Evolutionary conservation across 2,329 filamentous ascomycete species (phyloP).

Genomic region (Trichoderma semiorbis): DNA sequence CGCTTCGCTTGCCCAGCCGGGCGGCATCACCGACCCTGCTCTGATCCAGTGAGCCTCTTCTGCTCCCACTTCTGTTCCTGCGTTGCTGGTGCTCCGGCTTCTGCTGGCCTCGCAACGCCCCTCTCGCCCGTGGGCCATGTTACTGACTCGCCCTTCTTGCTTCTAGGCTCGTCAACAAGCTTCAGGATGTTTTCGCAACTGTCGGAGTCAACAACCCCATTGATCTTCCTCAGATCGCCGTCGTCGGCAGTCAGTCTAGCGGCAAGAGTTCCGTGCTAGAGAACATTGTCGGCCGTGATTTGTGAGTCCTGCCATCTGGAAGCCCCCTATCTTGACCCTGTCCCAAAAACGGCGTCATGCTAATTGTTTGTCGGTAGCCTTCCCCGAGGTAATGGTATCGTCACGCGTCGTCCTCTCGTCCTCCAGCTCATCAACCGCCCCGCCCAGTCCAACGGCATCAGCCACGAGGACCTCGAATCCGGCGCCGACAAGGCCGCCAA

Average conservation of each 20-base stretch:
- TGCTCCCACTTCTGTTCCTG: background rate
- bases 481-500: constrained; percentile 85
- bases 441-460: constrained; percentile 69
- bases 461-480: constrained; percentile 60
- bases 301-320: constrained; percentile 59
- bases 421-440: constrained; percentile 96
- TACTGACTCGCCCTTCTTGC: constrained; percentile 11
- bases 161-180: constrained; percentile 85
- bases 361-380: constrained; percentile 54
- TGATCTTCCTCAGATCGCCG: constrained; percentile 95
- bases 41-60: constrained; percentile 56
- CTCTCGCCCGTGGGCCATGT: background rate
- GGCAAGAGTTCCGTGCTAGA: constrained; percentile 99
- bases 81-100: background rate
- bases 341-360: background rate
- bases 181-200: constrained; percentile 98
- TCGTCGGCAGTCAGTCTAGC: constrained; percentile 97
- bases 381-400: constrained; percentile 95
- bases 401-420: constrained; percentile 91
- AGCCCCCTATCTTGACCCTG: background rate
- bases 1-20: constrained; percentile 41
- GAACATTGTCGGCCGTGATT: constrained; percentile 98
- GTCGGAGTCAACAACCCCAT: constrained; percentile 99
- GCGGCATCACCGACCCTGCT: constrained; percentile 63
- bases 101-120: constrained; percentile 17